These are phyloP conservation scores for Cairneyella variabilis DNA, from an alignment of 495 filamentous ascomycete species.

Conservation along the genomic window DNA sequence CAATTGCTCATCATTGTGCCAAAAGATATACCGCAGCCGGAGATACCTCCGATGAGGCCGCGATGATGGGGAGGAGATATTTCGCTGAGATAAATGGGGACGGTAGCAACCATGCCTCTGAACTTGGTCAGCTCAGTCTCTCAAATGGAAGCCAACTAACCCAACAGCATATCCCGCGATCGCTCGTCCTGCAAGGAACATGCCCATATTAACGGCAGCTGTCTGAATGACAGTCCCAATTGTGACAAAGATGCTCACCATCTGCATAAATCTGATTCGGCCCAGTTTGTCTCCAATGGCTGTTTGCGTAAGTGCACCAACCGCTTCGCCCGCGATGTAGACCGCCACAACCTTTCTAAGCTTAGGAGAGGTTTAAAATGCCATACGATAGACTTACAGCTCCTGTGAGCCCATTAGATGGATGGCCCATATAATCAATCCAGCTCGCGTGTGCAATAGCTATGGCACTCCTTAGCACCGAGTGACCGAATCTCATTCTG, in stretches of 20 bases:
- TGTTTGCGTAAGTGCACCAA: conserved; percentile 49
- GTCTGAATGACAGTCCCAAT: conserved; percentile 54
- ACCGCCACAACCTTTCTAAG: conserved; percentile 46
- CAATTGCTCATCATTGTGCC: conserved; percentile 57
- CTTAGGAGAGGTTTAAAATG: not conserved
- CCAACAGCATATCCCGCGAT: conserved; percentile 55
- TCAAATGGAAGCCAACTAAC: too few species aligned
- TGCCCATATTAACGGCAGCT: conserved; percentile 53
- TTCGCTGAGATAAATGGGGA: conserved; percentile 56
- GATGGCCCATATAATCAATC: conserved; percentile 55
- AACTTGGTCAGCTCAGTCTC: too few species aligned
- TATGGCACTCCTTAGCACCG: conserved; percentile 23
- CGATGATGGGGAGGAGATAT: conserved; percentile 50
- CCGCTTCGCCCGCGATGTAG: conserved; percentile 56
- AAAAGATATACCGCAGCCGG: conserved; percentile 54
- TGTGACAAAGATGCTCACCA: conserved; percentile 53
- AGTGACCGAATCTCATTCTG: not conserved
- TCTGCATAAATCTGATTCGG: conserved; percentile 56
- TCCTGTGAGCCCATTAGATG: conserved; percentile 51
- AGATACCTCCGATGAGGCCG: conserved; percentile 56
- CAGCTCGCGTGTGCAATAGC: conserved; percentile 58
- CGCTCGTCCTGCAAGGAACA: conserved; percentile 54
- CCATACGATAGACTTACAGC: conserved; percentile 36
- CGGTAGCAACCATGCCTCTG: conserved; percentile 51
- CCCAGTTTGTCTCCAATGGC: conserved; percentile 52